Evolutionary conservation across 2,329 filamentous ascomycete genomes (phyloP).

Genomic region (Xylariales sp.): DNA sequence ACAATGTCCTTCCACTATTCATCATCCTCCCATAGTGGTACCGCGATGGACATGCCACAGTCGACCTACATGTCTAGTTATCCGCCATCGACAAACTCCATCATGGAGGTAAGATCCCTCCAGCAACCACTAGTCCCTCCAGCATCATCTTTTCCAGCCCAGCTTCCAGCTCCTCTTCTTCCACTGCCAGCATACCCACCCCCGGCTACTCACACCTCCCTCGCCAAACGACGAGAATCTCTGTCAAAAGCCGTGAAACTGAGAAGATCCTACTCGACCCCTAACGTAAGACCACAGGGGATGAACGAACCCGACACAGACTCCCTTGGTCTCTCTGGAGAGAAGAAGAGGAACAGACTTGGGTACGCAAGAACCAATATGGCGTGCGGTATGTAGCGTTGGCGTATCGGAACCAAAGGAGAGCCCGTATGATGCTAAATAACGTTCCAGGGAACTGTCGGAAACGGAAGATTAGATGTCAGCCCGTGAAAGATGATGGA

Average conservation of each 20-base stretch:
- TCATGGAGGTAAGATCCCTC: conserved; percentile 49
- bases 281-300: conserved; percentile 59
- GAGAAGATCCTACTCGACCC: conserved; percentile 63
- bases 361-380: conserved; percentile 96
- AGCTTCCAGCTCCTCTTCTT: conserved; percentile 47
- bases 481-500: conserved; percentile 78
- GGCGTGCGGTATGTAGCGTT: conserved; percentile 82
- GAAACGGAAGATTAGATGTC: conserved; percentile 91
- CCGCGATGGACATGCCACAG: conserved; percentile 57
- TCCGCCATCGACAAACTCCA: conserved; percentile 45
- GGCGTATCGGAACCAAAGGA: conserved; percentile 7
- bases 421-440: conserved; percentile 34
- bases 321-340: conserved; percentile 54
- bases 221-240: conserved; percentile 54
- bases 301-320: conserved; percentile 52
- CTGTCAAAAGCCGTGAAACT: conserved; percentile 55
- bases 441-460: conserved; percentile 80
- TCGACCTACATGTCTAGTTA: conserved; percentile 52
- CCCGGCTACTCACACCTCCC: conserved; percentile 48
- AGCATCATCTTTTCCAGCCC: conserved; percentile 42
- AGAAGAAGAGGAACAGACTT: conserved; percentile 83
- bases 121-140: conserved; percentile 41
- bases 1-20: conserved; percentile 65
- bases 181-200: conserved; percentile 45
- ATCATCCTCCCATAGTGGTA: conserved; percentile 56